These are phyloP conservation scores for Talaromyces wortmannii DNA, from an alignment of 495 filamentous ascomycete genomes.

Conservation along the genomic window DNA sequence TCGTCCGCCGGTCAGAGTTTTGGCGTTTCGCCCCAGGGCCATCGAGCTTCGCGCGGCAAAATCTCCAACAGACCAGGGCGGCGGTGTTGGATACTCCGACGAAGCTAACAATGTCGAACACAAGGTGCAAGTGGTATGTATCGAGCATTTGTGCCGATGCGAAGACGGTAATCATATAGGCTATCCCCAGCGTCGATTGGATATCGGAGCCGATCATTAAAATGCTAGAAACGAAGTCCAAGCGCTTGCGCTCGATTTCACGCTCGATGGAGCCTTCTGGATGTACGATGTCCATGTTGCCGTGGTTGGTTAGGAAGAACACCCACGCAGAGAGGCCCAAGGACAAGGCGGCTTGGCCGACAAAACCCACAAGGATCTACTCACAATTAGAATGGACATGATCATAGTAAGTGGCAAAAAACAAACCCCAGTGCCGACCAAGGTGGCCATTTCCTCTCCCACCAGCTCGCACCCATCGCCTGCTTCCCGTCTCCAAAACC, in stretches of 20 bases:
- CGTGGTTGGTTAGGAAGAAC: slow-evolving; percentile 33
- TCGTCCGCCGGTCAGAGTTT: not conserved
- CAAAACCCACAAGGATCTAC: slow-evolving; percentile 25
- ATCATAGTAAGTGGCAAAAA: not conserved
- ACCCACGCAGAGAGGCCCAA: slow-evolving; percentile 27
- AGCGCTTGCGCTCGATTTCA: slow-evolving; percentile 19
- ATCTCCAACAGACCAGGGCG: slow-evolving; percentile 26
- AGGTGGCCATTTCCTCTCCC: slow-evolving; percentile 26
- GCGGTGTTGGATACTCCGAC: slow-evolving; percentile 28
- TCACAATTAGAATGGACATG: slow-evolving; percentile 1
- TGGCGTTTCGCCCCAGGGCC: not conserved
- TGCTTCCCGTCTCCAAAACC: slow-evolving; percentile 10
- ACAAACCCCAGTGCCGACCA: slow-evolving; percentile 28
- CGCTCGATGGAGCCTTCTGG: slow-evolving; percentile 17
- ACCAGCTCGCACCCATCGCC: slow-evolving; percentile 21
- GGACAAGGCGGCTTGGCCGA: slow-evolving; percentile 19
- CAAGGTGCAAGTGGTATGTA: slow-evolving; percentile 26
- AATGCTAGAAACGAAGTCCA: slow-evolving; percentile 23
- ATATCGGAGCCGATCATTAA: slow-evolving; percentile 29
- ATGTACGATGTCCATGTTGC: slow-evolving; percentile 21
- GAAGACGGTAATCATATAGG: slow-evolving; percentile 22
- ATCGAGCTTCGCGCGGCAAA: slow-evolving; percentile 11
- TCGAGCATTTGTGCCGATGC: slow-evolving; percentile 12
- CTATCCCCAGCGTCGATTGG: slow-evolving; percentile 13
- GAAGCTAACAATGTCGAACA: slow-evolving; percentile 27